Percentiles rank a stretch among this genome's conserved stretches.
These are phyloP conservation scores for Agroathelia rolfsii DNA, from an alignment of 1,284 basidiomycete genomes.

Conservation along the genomic window DNA sequence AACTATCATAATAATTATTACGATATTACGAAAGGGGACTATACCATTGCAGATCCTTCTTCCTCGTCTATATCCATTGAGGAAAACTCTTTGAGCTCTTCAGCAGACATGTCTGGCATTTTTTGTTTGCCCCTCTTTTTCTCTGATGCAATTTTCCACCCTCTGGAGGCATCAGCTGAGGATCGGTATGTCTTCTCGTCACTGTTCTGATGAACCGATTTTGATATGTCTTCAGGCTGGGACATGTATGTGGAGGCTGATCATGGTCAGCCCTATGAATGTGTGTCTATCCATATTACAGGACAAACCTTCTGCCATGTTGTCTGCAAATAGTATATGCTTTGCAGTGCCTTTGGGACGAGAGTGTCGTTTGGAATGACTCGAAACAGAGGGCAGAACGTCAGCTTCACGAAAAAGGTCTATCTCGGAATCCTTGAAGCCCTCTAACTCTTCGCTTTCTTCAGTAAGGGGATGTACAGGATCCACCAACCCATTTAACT, in stretches of 20 bases:
- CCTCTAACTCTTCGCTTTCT: conserved; percentile 28
- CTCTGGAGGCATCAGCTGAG: too few species aligned
- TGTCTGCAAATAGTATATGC: conserved; percentile 72
- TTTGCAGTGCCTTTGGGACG: conserved; percentile 26
- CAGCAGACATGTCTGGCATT: conserved; percentile 21
- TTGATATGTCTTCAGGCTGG: conserved; percentile 7
- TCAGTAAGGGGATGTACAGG: conserved; percentile 34
- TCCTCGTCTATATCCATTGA: conserved; percentile 16
- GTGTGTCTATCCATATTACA: too few species aligned
- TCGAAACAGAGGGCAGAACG: conserved; percentile 32
- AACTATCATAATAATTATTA: too few species aligned
- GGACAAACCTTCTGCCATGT: conserved; percentile 49
- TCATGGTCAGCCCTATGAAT: too few species aligned
- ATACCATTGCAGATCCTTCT: conserved; percentile 21
- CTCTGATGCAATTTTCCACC: conserved; percentile 9
- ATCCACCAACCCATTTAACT: conserved; percentile 55
- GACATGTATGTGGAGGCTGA: background rate
- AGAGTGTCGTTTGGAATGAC: conserved; percentile 20
- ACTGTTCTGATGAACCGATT: conserved; percentile 4
- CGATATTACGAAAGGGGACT: conserved; percentile 1
- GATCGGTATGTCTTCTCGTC: background rate
- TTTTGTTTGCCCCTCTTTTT: conserved; percentile 18
- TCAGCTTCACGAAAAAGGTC: conserved; percentile 60
- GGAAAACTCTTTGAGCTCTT: conserved; percentile 16
- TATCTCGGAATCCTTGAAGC: conserved; percentile 54